Evolutionary conservation across 164 flowering plant species (phyloP), one percentile per base, ranked within the genome.

Genomic region (Tetracentron sinense): DNA sequence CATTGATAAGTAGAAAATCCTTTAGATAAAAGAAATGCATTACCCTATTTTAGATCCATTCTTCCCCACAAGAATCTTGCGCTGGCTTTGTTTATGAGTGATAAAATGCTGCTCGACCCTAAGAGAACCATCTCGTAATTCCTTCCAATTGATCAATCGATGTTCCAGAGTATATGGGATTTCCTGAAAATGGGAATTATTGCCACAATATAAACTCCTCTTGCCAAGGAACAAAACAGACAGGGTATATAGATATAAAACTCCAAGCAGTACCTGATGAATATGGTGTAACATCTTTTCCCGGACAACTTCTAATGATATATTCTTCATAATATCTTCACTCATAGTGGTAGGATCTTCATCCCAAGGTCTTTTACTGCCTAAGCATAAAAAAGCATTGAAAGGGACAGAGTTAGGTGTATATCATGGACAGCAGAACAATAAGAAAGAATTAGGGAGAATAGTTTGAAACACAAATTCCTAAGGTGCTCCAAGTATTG

Each of bases 291-390:
- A 70, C 75, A 94, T 76, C 79, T 73, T 91, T 70, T 94, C 97
- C 12, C 99, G 81, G 29, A 91, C 99, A 67, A 89, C 88, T 78
- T 94, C 97, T 47, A 94, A 62, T 27, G 99, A 83, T 75, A 89
- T 81, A 59, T 66, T 88, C 77, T 91, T 94, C 97, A 89, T 85
- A 31, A 83, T 72, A 67, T 94, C 99, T 78, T 89, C 96, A 57
- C 69, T 86, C 87, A 91, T 76, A 23, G 58, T 53, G 7, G 73
- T 46, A 1, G 97, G 85, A 77, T 94, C 97, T 83, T 91, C 99
- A 68, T 90, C 96, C 97, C 97, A 94, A 10, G 96, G 96, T 77
- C 96, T 81, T 79, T 81, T 81, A 94, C 90, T 67, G 97, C 96
- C 97, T 94, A 78, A 63, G 50, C 42, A 69, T 33, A 64, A 65